These are phyloP conservation scores for Aureobasidium sp. DNA, from an alignment of 2,329 filamentous ascomycete genomes.

Conservation along the genomic window DNA sequence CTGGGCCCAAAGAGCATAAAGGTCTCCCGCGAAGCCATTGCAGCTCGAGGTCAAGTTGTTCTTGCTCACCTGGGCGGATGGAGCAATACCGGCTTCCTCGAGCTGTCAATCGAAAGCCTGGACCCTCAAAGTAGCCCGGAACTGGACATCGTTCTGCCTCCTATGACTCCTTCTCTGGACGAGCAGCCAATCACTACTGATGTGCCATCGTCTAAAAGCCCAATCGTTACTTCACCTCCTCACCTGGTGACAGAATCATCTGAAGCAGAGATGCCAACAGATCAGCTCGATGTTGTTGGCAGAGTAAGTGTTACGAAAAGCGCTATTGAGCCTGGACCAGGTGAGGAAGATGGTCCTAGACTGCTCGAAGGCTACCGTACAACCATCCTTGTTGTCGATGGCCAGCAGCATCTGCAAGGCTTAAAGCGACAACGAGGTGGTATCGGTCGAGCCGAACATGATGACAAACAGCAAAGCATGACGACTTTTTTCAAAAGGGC, in stretches of 20 bases:
- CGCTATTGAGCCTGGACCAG: not conserved
- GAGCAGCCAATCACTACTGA: not conserved
- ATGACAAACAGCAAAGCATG: conserved; percentile 66
- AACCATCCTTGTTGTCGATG: conserved; percentile 57
- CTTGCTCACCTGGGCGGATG: conserved; percentile 50
- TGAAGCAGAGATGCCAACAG: not conserved
- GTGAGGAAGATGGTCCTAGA: not conserved
- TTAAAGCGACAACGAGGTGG: conserved; percentile 75
- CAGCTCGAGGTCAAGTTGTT: conserved; percentile 29
- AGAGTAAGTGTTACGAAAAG: conserved; percentile 1
- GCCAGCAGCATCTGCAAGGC: conserved; percentile 59
- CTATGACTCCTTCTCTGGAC: not conserved
- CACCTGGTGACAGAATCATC: not conserved
- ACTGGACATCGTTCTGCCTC: not conserved
- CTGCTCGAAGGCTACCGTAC: conserved; percentile 34
- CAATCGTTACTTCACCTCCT: not conserved
- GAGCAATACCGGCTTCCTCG: conserved; percentile 58
- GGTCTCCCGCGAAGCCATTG: conserved; percentile 35
- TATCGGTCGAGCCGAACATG: conserved; percentile 69
- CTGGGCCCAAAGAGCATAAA: conserved; percentile 41
- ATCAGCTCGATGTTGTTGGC: not conserved
- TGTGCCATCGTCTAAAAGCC: not conserved
- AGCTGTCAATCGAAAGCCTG: conserved; percentile 19
- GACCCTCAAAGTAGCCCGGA: not conserved
- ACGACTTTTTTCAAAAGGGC: conserved; percentile 66